Percentiles rank a stretch among this genome's conserved stretches.
phyloP scores from a whole-genome alignment of 495 filamentous ascomycete genomes.

The Tuber indicum region DNA sequence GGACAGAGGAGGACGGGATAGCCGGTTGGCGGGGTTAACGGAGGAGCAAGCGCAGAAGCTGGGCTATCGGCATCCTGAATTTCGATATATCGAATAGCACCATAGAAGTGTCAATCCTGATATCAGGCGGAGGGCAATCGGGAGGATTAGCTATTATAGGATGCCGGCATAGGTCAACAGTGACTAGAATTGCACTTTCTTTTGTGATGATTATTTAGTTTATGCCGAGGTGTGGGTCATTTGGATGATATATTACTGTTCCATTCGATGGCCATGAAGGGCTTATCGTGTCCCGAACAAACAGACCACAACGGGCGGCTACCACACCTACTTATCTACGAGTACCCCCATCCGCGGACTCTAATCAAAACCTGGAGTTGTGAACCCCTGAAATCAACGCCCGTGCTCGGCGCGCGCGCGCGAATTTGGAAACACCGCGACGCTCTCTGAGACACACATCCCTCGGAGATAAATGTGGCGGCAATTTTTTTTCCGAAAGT shows the following conservation, averaged over 20 bases:
- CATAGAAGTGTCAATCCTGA: background rate
- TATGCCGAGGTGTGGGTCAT: background rate
- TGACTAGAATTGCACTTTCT: background rate
- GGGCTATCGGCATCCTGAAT: slow-evolving; percentile 52
- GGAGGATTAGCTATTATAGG: background rate
- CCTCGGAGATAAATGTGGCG: background rate
- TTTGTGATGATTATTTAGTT: background rate
- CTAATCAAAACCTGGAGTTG: background rate
- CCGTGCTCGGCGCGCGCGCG: too few species aligned
- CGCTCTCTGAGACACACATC: background rate
- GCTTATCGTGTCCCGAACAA: background rate
- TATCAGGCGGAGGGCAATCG: background rate
- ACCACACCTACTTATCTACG: background rate
- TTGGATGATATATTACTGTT: background rate
- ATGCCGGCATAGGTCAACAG: background rate
- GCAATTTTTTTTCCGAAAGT: background rate
- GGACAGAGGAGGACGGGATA: slow-evolving; percentile 49
- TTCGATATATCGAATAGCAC: slow-evolving; percentile 47
- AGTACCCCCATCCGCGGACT: background rate
- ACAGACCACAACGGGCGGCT: background rate
- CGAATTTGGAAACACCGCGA: background rate
- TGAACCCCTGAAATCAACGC: background rate
- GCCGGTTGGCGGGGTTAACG: slow-evolving; percentile 49
- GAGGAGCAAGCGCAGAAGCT: slow-evolving; percentile 48
- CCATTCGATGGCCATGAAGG: background rate